Evolutionary conservation across 2,329 filamentous ascomycete species (phyloP), one percentile per base, ranked within the genome.

Genomic region (Stromatinia cepivora): DNA sequence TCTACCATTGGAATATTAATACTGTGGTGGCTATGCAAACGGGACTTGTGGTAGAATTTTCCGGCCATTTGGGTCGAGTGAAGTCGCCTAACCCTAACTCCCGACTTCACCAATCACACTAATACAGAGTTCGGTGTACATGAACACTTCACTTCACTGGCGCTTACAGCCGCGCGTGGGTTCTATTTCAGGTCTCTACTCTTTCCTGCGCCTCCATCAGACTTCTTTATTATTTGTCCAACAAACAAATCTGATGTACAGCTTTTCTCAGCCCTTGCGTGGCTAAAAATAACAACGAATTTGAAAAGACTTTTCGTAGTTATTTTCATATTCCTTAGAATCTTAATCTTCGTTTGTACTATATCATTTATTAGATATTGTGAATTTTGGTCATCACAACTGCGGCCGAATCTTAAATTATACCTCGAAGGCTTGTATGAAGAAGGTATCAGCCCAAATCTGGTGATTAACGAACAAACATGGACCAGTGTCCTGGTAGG

Each of bases 121-220:
- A 42, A 15, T 36, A 9, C 20, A 25, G 15, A 17, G 42, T 48
- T 48, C 28, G 17, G 17, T 5, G 15, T 34, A 22, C 9, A 36
- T 11, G n/a, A n/a, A n/a, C n/a, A n/a, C 9, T 15, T 34, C 46
- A 9, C 22, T 50, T 28, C 31, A 31, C n/a, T 6, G 20, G 66
- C 46, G 45, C 66, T 67, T 61, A 67, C 66, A 62, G 13, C 34
- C 46, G 56, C 65, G 45, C 65, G 17, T 52, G 34, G n/a, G 13
- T n/a, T 45, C 66, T 62, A 67, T 62, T 67, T 67, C 17, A 39
- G 28, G 66, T 5, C 22, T 17, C 46, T 39, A 20, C 34, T 31
- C 11, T 15, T 6, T 48, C 36, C 31, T 63, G 46, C 66, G 56
- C 66, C 56, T 17, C 45, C 25, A 52, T 42, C 15, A 22, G 17